A percentile compares a stretch with the other conserved stretches of the same genome.
phyloP scores from a whole-genome alignment of 225 moss, liverwort and hornwort species.

The Rhytidiadelphus loreus region DNA sequence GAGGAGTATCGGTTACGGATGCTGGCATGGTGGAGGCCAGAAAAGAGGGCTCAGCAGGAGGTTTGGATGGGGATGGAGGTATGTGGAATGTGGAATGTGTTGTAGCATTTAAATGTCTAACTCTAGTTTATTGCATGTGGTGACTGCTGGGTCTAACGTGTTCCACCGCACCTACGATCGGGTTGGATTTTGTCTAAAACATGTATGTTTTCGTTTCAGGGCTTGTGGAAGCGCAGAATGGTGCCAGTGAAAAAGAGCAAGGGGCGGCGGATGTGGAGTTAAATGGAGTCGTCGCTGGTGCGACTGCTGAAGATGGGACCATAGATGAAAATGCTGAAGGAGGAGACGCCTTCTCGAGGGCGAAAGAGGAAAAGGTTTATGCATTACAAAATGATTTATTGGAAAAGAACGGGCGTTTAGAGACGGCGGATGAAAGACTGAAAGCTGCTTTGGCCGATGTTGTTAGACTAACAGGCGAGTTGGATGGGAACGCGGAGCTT shows the following conservation, averaged over 20 bases:
- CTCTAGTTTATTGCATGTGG: background rate
- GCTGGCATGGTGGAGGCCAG: slow-evolving; percentile 41
- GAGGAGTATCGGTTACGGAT: slow-evolving; percentile 52
- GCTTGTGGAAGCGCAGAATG: slow-evolving; percentile 36
- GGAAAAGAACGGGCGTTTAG: slow-evolving; percentile 49
- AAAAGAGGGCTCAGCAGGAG: slow-evolving; percentile 29
- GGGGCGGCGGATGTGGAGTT: background rate
- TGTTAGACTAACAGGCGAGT: slow-evolving; percentile 39
- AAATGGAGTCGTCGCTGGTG: background rate
- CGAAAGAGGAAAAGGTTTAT: slow-evolving; percentile 36
- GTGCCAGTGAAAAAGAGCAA: slow-evolving; percentile 9
- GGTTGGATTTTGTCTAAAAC: background rate
- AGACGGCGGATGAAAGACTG: slow-evolving; percentile 56
- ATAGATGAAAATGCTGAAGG: background rate
- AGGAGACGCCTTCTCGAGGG: slow-evolving; percentile 5
- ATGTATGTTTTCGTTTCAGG: slow-evolving; percentile 1
- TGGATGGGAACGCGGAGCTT: slow-evolving; percentile 67
- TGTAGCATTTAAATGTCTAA: background rate
- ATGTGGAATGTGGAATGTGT: background rate
- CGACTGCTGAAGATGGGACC: background rate
- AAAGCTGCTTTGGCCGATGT: slow-evolving; percentile 58
- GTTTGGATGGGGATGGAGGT: slow-evolving; percentile 36
- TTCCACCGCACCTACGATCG: background rate
- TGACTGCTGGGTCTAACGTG: background rate
- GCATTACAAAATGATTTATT: slow-evolving; percentile 30